phyloP scores from a whole-genome alignment of 192 early-diverging fungal species.

The Entomortierella parvispora region DNA sequence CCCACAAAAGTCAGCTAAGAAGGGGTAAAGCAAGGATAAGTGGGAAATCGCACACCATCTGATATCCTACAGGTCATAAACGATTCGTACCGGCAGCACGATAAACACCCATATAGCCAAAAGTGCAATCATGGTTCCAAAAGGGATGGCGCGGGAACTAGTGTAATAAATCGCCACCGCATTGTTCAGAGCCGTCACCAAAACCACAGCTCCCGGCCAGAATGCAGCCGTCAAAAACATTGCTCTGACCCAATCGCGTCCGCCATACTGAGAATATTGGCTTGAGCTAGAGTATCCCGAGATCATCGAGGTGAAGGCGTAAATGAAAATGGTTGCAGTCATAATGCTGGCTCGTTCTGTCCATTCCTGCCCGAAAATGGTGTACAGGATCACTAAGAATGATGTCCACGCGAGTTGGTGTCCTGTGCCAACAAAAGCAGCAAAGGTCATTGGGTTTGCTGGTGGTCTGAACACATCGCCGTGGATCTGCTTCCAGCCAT shows the following conservation, averaged over 20 bases:
- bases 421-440: conserved; percentile 79
- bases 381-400: conserved; percentile 64
- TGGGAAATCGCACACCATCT: no score
- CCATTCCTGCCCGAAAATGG: conserved; percentile 66
- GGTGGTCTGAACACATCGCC: conserved; percentile 88
- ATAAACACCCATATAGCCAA: conserved; percentile 77
- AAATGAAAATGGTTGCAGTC: conserved; percentile 81
- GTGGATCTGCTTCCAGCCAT: conserved; percentile 91
- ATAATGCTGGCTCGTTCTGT: conserved; percentile 79
- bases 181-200: conserved; percentile 71
- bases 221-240: conserved; percentile 74
- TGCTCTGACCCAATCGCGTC: conserved; percentile 72
- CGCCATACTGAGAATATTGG: conserved; percentile 75
- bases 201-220: conserved; percentile 70
- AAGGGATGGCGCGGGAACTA: conserved; percentile 83
- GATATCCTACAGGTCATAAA: not conserved
- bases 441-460: conserved; percentile 66
- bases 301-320: conserved; percentile 76
- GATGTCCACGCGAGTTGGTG: conserved; percentile 61
- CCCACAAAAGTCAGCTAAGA: conserved; percentile 71
- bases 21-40: not conserved
- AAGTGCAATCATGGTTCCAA: conserved; percentile 76
- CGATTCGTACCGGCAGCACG: conserved; percentile 60
- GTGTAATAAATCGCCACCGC: conserved; percentile 76
- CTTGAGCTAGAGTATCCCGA: conserved; percentile 75